phyloP scores from a whole-genome alignment of 768 basidiomycete genomes.

The Candolleomyces eurysporus region DNA sequence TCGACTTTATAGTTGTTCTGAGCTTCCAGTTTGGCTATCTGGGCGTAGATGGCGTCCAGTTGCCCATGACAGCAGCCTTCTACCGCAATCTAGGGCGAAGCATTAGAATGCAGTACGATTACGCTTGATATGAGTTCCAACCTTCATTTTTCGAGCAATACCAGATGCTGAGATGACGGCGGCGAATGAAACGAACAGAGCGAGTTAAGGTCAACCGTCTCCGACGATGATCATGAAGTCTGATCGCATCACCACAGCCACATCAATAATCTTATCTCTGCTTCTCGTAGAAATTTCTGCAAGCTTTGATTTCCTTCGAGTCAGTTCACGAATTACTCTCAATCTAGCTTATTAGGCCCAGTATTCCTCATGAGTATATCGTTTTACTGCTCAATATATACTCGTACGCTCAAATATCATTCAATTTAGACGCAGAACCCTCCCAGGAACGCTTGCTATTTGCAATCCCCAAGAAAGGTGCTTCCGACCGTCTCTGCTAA shows the following conservation, averaged over 20 bases:
- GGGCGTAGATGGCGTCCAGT: conserved; percentile 82
- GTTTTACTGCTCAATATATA: no score
- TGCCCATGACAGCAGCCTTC: conserved; percentile 83
- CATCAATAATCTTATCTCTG: no score
- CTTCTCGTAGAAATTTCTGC: no score
- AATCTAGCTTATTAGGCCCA: no score
- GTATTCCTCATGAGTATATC: no score
- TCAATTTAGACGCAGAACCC: conserved; percentile 58
- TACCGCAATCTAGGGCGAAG: conserved; percentile 1
- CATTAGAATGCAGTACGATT: background rate
- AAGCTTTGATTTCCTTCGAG: background rate
- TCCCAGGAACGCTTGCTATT: conserved; percentile 87
- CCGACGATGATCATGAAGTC: no score
- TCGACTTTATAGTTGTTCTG: conserved; percentile 70
- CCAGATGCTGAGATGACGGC: background rate
- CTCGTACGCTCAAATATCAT: background rate
- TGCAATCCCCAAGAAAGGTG: conserved; percentile 98
- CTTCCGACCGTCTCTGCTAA: conserved; percentile 7
- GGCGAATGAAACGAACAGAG: background rate
- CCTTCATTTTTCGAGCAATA: background rate
- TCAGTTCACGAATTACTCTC: background rate
- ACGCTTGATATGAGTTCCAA: background rate
- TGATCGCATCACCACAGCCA: no score
- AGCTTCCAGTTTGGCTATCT: conserved; percentile 61
- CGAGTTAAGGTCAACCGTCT: no score